Evolutionary conservation across 2,329 filamentous ascomycete species (phyloP), one percentile per base, ranked within the genome.

Genomic region (Aspergillus cejpii): DNA sequence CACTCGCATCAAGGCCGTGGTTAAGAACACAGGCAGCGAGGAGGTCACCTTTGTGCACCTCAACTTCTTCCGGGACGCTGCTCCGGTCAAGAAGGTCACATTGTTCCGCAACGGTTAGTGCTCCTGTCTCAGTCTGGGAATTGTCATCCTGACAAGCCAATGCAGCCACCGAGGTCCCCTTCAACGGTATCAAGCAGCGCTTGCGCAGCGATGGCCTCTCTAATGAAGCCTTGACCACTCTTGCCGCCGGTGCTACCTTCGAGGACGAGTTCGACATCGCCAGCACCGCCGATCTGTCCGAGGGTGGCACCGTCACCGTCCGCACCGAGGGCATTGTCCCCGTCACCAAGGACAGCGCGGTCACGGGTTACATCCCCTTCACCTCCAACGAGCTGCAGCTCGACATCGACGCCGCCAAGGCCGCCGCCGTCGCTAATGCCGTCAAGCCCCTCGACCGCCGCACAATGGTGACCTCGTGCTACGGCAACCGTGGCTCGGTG

Each of bases 341-440:
- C 6, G 76, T 75, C 44, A 77, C 80, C 23, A 68, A 72, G 17
- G 67, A 67, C 34, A 69, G 73, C 37, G 66, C 74, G 31, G 71
- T 85, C 27, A 62, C 74, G 7, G 79, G 77, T 39, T 74, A 72
- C 36, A 61, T 84, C 2, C 61, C 73, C 8, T 85, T 76, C 66
- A 66, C 71, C 41, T 80, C 77, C 58, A 84, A 85, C 66, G 69
- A 71, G 12, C 63, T 85, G 38, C 71, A 70, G 41, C 69, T 82
- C 48, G 64, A 72, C 5, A 70, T 86, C 33, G 74, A 85, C 50
- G 80, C 76, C 14, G 65, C 65, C 8, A 60, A 74, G 39, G 81
- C 82, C 7, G 71, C 72, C 37, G 67, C 72, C 27, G 70, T 74
- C 38, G 68, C 73, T 51, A 69, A 71, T 11, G 65, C 73, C 10